Evolutionary conservation across 345 rosid species (phyloP).

Genomic region (Physaria fendleri): DNA sequence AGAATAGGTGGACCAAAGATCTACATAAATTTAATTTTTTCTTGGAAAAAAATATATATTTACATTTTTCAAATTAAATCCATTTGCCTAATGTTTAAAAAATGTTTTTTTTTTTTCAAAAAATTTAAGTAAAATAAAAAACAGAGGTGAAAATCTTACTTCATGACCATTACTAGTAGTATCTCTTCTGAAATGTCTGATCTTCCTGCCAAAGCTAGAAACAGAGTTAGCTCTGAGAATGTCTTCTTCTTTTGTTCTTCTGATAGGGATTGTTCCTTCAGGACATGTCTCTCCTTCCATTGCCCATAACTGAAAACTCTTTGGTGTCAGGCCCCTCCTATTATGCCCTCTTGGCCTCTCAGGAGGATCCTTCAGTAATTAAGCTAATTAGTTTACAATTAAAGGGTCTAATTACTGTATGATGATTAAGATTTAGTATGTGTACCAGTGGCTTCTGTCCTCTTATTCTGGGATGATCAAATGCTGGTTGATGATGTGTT

Average conservation of each 20-base stretch:
- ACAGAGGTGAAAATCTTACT: slow-evolving; percentile 36
- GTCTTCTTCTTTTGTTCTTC: slow-evolving; percentile 85
- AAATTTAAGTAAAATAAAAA: background rate
- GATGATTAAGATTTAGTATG: background rate
- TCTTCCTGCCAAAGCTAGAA: slow-evolving; percentile 62
- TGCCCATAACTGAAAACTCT: slow-evolving; percentile 78
- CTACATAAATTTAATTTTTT: background rate
- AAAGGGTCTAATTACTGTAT: background rate
- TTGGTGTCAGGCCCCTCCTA: slow-evolving; percentile 22
- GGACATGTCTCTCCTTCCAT: slow-evolving; percentile 75
- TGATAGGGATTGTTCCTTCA: slow-evolving; percentile 81
- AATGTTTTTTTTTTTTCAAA: background rate
- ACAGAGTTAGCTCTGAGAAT: slow-evolving; percentile 70
- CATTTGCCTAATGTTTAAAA: background rate
- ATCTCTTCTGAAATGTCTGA: slow-evolving; percentile 67
- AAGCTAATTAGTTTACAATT: background rate
- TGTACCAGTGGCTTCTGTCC: slow-evolving; percentile 82
- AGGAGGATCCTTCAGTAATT: slow-evolving; percentile 59
- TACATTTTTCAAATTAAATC: background rate
- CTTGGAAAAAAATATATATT: background rate
- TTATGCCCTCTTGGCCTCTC: slow-evolving; percentile 60
- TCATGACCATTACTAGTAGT: slow-evolving; percentile 81
- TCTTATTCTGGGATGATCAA: slow-evolving; percentile 79
- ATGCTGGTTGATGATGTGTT: slow-evolving; percentile 79
- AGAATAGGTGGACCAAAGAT: slow-evolving; percentile 16